phyloP scores from a whole-genome alignment of 2,329 filamentous ascomycete genomes.

The Torrubiellomyces zombiae region DNA sequence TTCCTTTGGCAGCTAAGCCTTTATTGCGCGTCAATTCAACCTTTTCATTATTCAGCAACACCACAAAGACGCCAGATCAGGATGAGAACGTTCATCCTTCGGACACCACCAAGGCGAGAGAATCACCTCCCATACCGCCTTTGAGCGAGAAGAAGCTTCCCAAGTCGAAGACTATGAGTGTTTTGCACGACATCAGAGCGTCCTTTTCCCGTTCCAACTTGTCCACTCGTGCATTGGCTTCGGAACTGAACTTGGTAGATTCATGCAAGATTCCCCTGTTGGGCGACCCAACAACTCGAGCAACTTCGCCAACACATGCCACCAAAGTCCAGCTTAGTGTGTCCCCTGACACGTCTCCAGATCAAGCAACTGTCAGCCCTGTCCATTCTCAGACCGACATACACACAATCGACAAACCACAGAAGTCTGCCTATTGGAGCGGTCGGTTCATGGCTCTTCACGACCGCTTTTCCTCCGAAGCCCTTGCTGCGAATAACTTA shows the following conservation, averaged over 20 bases:
- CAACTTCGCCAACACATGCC: no score
- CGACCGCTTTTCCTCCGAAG: slow-evolving; percentile 25
- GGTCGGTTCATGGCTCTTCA: slow-evolving; percentile 42
- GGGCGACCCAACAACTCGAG: no score
- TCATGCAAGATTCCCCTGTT: no score
- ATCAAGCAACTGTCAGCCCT: slow-evolving; percentile 1
- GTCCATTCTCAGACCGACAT: slow-evolving; percentile 8
- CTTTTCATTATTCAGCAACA: no score
- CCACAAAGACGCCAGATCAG: slow-evolving; percentile 2
- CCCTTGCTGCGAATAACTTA: slow-evolving; percentile 7
- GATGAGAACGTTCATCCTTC: slow-evolving; percentile 13
- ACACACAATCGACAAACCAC: slow-evolving; percentile 21
- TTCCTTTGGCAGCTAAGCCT: slow-evolving; percentile 4
- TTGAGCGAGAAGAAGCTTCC: slow-evolving; percentile 15
- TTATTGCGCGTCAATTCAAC: slow-evolving; percentile 5
- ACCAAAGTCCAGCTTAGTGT: no score
- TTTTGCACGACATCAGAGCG: slow-evolving; percentile 26
- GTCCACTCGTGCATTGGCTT: no score
- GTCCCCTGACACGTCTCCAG: slow-evolving; percentile 2
- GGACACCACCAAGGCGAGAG: background rate
- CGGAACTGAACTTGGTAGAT: no score
- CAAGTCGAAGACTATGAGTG: slow-evolving; percentile 27
- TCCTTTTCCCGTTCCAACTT: slow-evolving; percentile 23
- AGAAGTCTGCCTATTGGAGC: slow-evolving; percentile 40
- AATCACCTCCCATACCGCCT: slow-evolving; percentile 1